Evolutionary conservation across 202 grass and related monocot genomes (phyloP).

Genomic region (Panicum hallii): DNA sequence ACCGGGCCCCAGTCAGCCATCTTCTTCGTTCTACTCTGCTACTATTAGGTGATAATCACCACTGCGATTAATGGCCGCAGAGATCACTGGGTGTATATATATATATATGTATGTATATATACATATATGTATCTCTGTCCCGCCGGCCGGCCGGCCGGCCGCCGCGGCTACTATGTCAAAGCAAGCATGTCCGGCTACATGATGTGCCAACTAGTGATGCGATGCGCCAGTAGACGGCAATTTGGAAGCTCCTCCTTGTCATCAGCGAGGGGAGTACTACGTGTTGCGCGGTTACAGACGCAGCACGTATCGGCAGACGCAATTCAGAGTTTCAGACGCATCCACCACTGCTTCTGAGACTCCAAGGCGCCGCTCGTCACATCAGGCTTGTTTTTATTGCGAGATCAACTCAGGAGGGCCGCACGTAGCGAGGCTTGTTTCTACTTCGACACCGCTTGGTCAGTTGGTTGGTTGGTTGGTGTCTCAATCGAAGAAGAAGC

Average conservation of each 20-base stretch:
- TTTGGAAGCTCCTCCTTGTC: slow-evolving; percentile 20
- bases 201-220: slow-evolving; percentile 1
- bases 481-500: background rate
- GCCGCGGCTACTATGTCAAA: slow-evolving; percentile 7
- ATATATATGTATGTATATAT: background rate
- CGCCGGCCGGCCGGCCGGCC: background rate
- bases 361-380: background rate
- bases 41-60: background rate
- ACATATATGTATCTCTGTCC: background rate
- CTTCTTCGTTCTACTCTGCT: background rate
- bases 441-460: background rate
- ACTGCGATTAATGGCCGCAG: background rate
- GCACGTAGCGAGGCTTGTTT: too few species aligned
- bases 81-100: background rate
- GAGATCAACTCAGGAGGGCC: background rate
- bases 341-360: background rate
- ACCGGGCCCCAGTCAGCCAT: slow-evolving; percentile 51
- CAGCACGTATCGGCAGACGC: background rate
- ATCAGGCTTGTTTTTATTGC: background rate
- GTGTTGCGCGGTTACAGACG: background rate
- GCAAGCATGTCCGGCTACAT: background rate
- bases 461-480: background rate
- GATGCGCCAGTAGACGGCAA: slow-evolving; percentile 2
- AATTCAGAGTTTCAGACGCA: background rate
- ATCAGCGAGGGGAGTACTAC: too few species aligned